Base-by-base conservation (phyloP, 352 stramenopile species). In the Phytopythium aichiense region DNA sequence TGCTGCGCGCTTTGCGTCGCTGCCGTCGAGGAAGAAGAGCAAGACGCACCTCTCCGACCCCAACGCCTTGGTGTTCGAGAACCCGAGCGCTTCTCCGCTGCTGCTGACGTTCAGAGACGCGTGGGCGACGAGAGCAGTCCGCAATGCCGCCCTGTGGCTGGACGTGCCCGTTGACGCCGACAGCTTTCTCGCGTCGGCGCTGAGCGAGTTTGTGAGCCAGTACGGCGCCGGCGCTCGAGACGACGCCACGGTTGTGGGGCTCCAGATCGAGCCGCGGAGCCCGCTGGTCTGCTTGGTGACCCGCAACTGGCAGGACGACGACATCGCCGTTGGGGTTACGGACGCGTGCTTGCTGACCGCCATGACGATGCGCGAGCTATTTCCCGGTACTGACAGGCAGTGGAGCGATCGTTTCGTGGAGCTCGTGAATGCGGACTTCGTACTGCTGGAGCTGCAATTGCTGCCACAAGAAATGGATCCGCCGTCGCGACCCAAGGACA, bases 111-210 rank as follows among this genome's bases (percentile, higher is more conserved):
- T 60, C 13, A 18, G 55, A 11, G 22, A 23, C 25, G 38, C 23
- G 8, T 60, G 55, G 38, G n/a, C 22, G 23, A 2, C 28, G 16
- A 42, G 28, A 49, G 25, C 22, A 18, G 18, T 38, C 20, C 55
- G 38, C 55, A 7, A n/a, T 6, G 16, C 40, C 40, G 55, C 38
- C 38, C 15, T 60, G 6, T 60, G 55, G 55, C 13, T 60, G 15
- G 38, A 60, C 12, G 38, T 60, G 13, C 55, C 55, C n/a, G 55
- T 70, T 40, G 13, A 11, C 28, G 4, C 31, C 2, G 18, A 18
- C 9, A 42, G 28, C 28, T 56, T 25, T 4, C 50, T 56, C 11
- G 50, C 28, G 7, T 56, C 50, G 1, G 16, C 50, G 0, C 50
- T 56, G 9, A 3, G 18, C 2, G 50, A 56, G 28, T 56, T 56